Base-by-base conservation (phyloP, 495 filamentous ascomycete genomes). In the Xylaria telfairii region DNA sequence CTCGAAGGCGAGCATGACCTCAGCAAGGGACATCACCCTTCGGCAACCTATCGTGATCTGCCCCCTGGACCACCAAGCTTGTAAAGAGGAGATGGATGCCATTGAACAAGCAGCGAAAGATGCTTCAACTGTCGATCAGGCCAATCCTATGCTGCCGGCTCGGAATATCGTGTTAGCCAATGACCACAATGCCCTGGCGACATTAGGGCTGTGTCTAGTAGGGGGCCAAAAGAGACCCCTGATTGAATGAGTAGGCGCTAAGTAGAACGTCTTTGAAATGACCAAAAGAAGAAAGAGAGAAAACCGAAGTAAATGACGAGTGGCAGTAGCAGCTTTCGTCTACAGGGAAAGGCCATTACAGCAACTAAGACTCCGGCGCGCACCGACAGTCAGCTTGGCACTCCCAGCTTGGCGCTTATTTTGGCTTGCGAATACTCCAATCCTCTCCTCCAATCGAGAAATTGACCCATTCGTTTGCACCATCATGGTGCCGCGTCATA, bases 1-100 rank as follows among this genome's bases (percentile, higher is more conserved):
- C 7, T 68, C 65, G 28, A 57, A 99, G 96, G 96, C 94, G 30
- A 91, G 95, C 79, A 85, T 99, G 83, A 93, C 92, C n/a, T 91
- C 90, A 15, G 94, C 95, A 21, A 89, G 90, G 83, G 96, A 99
- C 74, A 97, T 99, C 53, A 83, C 90, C 7, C 88, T 98, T 47
- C 91, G 95, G 54, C 94, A 98, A 80, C 94, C 92, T 64, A 98
- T 99, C 67, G 92, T 98, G 54, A 95, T 99, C 60, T 98, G 95
- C 74, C 96, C 96, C 0, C 89, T 97, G 47, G 96, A 99, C 77
- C 93, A 98, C 74, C 92, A 95, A 68, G 93, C 91, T 15, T 98
- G 96, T 83, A 97, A 96, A 77, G 94, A 97, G 74, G 96, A 99
- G 82, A 97, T 99, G 92, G 94, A 97, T 76, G 93, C 94, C 9